Evolutionary conservation across 192 early-diverging fungal genomes (phyloP).

Genomic region (Coemansia umbellata): DNA sequence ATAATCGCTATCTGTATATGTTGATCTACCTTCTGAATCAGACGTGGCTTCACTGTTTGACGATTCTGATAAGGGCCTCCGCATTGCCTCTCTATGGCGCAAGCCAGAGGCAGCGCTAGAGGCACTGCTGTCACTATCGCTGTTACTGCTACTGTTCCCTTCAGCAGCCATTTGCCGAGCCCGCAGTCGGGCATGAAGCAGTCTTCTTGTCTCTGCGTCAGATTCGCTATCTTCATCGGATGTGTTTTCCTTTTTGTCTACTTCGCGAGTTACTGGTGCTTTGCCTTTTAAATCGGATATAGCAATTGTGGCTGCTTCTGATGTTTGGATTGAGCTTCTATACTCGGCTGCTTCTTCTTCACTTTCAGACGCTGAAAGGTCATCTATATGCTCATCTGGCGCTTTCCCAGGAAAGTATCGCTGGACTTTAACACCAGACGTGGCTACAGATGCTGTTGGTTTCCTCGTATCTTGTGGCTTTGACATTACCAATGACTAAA

Average conservation of each 20-base stretch:
- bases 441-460: conserved; percentile 12
- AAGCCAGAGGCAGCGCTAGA: background rate
- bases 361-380: conserved; percentile 33
- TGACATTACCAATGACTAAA: too few species aligned
- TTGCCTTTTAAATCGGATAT: background rate
- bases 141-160: conserved; percentile 1
- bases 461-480: background rate
- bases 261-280: background rate
- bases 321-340: background rate
- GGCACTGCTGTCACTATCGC: background rate
- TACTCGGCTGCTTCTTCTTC: conserved; percentile 11
- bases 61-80: too few species aligned
- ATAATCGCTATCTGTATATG: conserved; percentile 13
- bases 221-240: conserved; percentile 7
- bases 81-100: background rate
- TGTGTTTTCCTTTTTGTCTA: background rate
- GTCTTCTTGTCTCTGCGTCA: conserved; percentile 9
- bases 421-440: conserved; percentile 30
- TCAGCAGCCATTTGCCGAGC: conserved; percentile 16
- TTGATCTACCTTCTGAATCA: background rate
- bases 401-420: conserved; percentile 51
- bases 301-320: background rate
- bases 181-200: conserved; percentile 24
- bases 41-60: background rate
- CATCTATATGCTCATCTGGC: conserved; percentile 7